Base-by-base conservation (phyloP, 208 protist species). In the Angomonas desouzai region DNA sequence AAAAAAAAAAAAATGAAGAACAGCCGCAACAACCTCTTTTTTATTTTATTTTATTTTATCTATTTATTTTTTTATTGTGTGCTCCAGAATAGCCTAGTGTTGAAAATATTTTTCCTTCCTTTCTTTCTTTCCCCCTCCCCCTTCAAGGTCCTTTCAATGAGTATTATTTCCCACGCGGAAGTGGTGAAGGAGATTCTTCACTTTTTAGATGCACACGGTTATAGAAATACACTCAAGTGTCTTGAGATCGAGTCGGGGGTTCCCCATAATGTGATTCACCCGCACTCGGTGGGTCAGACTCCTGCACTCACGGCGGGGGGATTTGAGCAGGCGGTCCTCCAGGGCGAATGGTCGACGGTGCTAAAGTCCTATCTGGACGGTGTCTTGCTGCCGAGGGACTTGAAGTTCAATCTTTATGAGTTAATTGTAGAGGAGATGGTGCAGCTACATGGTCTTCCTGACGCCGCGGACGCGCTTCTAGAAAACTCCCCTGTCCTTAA, bases 391-490 rank as follows among this genome's bases (percentile, higher is more conserved):
- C 83, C 89, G 0, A 66, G 82, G 51, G 85, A 91, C 48, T 67
- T 92, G 13, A 73, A 83, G 47, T 74, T 79, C 38, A 66, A 61
- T 2, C 45, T 95, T 4, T 95, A 95, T 57, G 85, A 91, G 59
- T 69, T 77, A 13, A 87, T 95, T 32, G 74, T 95, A 45, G 79
- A 91, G 48, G 89, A 95, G 63, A 68, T 91, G 61, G 72, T 95
- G 18, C 66, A 77, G 20, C 55, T 92, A 23, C 79, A 86, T 38
- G 73, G 80, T 0, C 72, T 92, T 51, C 56, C 76, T 0, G 67
- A 79, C n/a, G 85, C 85, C 1, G 85, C 85, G 16, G 72, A 77
- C 23, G 79, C 84, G n/a, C 71, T 95, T n/a, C 76, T 95, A 16
- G 55, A 68, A 9, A 85, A 92, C 66, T 78, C 85, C 16, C 89